Base-by-base conservation (phyloP, 306 rosid species). In the Inga laurina region DNA sequence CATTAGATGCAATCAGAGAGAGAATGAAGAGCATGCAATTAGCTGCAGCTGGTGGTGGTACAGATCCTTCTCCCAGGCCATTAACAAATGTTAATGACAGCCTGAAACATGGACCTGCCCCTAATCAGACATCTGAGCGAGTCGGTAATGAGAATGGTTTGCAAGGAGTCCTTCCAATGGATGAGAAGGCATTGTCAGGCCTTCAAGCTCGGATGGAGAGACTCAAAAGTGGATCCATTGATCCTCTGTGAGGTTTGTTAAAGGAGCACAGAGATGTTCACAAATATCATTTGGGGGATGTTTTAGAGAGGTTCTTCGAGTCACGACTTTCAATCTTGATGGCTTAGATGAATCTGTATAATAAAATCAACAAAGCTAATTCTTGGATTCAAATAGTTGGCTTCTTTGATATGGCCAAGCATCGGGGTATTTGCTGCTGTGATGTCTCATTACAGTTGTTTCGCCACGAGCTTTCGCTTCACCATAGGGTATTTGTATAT, bases 181-280 rank as follows among this genome's bases (percentile, higher is more conserved):
- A 94, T 77, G 98, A 94, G 90, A 97, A 85, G 82, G 98, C 98
- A 8, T 86, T 97, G 80, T 97, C 97, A 24, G 98, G 99, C 59
- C 99, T 97, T 85, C 99, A 97, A 82, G 99, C 99, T 2, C 91
- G 99, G 65, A 97, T 97, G 99, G 99, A 97, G 89, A 94, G 99
- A 83, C 91, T 97, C 45, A 97, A 97, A 89, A 94, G 98, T 83
- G 99, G 98, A 59, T 80, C 97, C 65, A 87, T 92, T 27, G 99
- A 97, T 49, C 90, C 96, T 7, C 81, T 91, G 72, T 93, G 78
- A 84, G 13, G 44, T 59, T 59, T 56, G 65, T 24, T 62, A 15
- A 19, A 34, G 78, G 15, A 14, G 54, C 49, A 34, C 6, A n/a
- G 16, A 15, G 43, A n/a, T 34, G 30, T 10, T 66, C 5, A 18